Evolutionary conservation across 257 asterid species (phyloP).

Genomic region (Capsicum pubescens): DNA sequence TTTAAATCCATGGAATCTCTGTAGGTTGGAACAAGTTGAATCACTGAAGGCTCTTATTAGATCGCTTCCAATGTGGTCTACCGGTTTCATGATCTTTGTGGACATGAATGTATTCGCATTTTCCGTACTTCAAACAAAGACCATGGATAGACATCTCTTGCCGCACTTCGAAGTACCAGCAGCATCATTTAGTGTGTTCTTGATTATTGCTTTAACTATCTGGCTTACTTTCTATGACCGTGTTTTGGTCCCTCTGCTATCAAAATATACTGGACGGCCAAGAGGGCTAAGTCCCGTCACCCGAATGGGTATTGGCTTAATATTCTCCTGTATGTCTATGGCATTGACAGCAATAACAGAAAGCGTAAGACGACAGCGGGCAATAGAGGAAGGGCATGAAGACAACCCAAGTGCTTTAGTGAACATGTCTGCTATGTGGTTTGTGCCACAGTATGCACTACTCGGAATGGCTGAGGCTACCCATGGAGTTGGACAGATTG

Average conservation of each 20-base stretch:
- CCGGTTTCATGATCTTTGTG: conserved; percentile 25
- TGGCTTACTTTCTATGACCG: conserved; percentile 31
- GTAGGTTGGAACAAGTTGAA: conserved; percentile 37
- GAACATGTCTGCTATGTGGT: conserved; percentile 38
- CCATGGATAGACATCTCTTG: conserved; percentile 32
- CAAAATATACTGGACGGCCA: neutral
- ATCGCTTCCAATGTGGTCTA: conserved; percentile 34
- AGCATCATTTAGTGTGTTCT: conserved; percentile 34
- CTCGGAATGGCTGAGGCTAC: conserved; percentile 38
- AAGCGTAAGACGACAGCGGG: conserved; percentile 26
- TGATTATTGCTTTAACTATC: conserved; percentile 16
- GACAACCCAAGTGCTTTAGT: conserved; percentile 27
- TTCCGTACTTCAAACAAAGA: conserved; percentile 20
- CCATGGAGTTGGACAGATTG: conserved; percentile 33
- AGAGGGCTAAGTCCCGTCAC: conserved; percentile 27
- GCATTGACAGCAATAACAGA: conserved; percentile 33
- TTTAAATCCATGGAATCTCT: conserved; percentile 24
- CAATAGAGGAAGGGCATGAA: conserved; percentile 5
- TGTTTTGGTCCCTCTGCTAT: conserved; percentile 25
- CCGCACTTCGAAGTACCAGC: conserved; percentile 36
- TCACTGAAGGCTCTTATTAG: conserved; percentile 30
- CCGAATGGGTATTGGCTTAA: conserved; percentile 37
- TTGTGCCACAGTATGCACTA: conserved; percentile 32
- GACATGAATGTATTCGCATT: neutral
- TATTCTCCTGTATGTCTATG: conserved; percentile 26